Base-by-base conservation (phyloP, 768 basidiomycete genomes). In the Daedalea quercina region DNA sequence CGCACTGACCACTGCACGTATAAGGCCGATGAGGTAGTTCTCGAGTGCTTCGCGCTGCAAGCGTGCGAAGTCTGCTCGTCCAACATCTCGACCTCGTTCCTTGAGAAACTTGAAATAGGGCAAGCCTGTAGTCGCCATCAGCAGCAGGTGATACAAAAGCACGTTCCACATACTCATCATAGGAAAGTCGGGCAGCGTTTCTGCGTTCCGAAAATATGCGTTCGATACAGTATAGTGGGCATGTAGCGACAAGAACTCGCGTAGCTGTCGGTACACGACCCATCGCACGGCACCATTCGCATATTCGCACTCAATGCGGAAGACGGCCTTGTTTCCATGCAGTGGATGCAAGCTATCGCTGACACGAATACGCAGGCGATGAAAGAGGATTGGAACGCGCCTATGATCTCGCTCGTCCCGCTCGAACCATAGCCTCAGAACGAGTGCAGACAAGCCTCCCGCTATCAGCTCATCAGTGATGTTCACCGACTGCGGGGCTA, bases 301-400 rank as follows among this genome's bases (percentile, higher is more conserved):
- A 66, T 99, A 98, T 68, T 96, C 90, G 65, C 94, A 97, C 68
- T 94, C 92, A 59, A 94, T 92, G 15, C 91, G 81, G 65, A 94
- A 94, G 1, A 91, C 83, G 3, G 89, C 82, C 63, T 87, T 88
- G 43, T 80, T 71, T 20, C 80, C 77, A 56, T 91, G 81, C 57
- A 89, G 72, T 3, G 90, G 89, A 69, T 93, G 84, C 24, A 94
- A 63, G 54, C 89, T 91, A 67, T 94, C 92, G 60, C 85, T 90
- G 54, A 94, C 79, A 11, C 87, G 85, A 52, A 94, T 84, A 35
- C 90, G 80, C 44, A 94, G 73, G 23, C 90, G 82, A 64, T 93
- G 85, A 49, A 94, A 75, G 45, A 93, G 73, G 26, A 84, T 68
- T 6, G 89, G 87, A n/a, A 91, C 73, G 20, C 92, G 81, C n/a